Evolutionary conservation across 805 yeast genomes (phyloP).

Genomic region (Metschnikowia dekortorum): DNA sequence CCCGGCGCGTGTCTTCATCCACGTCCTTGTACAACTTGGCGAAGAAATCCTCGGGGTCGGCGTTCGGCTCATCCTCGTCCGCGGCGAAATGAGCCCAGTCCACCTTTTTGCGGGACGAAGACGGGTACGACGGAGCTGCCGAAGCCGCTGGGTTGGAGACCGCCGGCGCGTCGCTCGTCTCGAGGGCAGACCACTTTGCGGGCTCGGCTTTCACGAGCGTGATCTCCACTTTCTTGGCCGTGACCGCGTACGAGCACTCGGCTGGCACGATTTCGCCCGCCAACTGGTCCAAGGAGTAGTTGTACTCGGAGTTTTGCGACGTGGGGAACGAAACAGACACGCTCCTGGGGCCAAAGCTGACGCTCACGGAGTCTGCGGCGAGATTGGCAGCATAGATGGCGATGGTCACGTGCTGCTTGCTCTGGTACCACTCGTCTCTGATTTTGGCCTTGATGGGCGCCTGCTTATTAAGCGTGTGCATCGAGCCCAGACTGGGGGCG

Average conservation of each 20-base stretch:
- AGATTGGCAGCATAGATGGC: constrained; percentile 69
- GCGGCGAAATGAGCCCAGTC: constrained; percentile 66
- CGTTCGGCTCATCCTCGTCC: constrained; percentile 38
- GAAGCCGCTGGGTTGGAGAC: constrained; percentile 3
- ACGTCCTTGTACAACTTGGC: constrained; percentile 68
- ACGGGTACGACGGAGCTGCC: constrained; percentile 44
- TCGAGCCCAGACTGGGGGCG: not conserved
- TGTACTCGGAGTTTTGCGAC: constrained; percentile 50
- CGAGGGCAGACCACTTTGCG: constrained; percentile 54
- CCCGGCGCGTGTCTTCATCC: constrained; percentile 82
- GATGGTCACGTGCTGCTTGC: constrained; percentile 50
- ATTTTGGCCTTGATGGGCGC: constrained; percentile 37
- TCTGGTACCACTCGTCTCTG: constrained; percentile 57
- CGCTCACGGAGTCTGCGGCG: constrained; percentile 43
- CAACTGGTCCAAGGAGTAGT: constrained; percentile 52
- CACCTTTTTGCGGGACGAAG: constrained; percentile 55
- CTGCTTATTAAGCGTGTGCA: constrained; percentile 25
- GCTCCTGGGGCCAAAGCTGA: constrained; percentile 35
- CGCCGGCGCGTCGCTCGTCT: constrained; percentile 18
- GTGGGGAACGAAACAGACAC: constrained; percentile 46
- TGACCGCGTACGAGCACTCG: constrained; percentile 46
- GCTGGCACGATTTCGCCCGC: constrained; percentile 46
- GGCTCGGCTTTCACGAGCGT: constrained; percentile 44
- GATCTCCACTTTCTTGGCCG: constrained; percentile 73
- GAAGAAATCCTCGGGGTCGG: constrained; percentile 65